A percentile compares a stretch with the other conserved stretches of the same genome.
Evolutionary conservation across 2,329 filamentous ascomycete species (phyloP).

Genomic region (Trichoderma guizhouense): DNA sequence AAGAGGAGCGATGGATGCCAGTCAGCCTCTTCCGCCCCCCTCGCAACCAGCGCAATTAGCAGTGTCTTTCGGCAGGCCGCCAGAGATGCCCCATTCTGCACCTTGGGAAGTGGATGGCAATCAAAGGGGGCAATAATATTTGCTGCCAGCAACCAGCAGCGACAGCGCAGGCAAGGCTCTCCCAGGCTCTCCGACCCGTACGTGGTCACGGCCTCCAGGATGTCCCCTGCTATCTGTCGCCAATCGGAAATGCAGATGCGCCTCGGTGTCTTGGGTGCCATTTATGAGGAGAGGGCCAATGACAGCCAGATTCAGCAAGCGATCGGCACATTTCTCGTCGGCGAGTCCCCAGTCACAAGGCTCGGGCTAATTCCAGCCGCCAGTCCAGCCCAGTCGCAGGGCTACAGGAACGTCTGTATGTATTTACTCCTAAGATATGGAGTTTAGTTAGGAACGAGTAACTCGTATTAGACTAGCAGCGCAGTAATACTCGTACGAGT

Average conservation of each 20-base stretch:
- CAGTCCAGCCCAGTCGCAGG: background rate
- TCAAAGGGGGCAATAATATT: slow-evolving; percentile 11
- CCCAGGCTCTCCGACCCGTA: background rate
- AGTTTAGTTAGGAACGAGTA: too few relatives aligned
- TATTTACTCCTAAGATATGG: too few relatives aligned
- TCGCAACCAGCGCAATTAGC: background rate
- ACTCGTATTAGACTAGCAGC: background rate
- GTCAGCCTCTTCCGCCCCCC: background rate
- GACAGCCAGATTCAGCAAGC: background rate
- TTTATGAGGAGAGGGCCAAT: slow-evolving; percentile 3
- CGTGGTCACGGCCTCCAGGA: slow-evolving; percentile 2
- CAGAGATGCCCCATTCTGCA: background rate
- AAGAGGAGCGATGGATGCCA: background rate
- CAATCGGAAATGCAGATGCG: slow-evolving; percentile 17
- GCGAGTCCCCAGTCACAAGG: background rate
- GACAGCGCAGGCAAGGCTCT: background rate
- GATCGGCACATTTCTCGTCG: slow-evolving; percentile 8
- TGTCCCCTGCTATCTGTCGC: background rate
- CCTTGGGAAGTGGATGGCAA: slow-evolving; percentile 14
- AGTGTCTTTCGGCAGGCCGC: background rate
- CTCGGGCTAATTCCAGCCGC: background rate
- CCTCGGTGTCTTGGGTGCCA: slow-evolving; percentile 5
- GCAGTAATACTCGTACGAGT: background rate
- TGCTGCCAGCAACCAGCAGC: background rate
- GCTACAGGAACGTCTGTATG: background rate